Percentiles rank a stretch among this genome's conserved stretches.
Evolutionary conservation across 108 stramenopile genomes (phyloP).

Genomic region (Bacterosira constricta): DNA sequence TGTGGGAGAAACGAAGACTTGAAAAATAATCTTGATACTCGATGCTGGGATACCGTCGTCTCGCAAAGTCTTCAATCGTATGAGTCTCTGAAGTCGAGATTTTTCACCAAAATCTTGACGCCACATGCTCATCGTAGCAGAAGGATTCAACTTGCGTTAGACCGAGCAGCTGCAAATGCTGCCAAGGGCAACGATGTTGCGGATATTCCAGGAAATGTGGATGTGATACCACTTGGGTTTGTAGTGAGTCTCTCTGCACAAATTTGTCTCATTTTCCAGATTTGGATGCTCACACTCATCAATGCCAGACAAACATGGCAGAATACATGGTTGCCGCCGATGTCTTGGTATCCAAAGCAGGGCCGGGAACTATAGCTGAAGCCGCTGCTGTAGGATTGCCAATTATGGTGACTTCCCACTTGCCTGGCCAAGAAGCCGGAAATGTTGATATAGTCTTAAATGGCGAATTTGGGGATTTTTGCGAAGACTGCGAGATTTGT

Average conservation of each 20-base stretch:
- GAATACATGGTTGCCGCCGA: constrained; percentile 97
- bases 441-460: constrained; percentile 86
- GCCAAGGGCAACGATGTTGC: constrained; percentile 42
- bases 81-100: constrained; percentile 31
- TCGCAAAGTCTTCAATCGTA: constrained; percentile 46
- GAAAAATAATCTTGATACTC: constrained; percentile 58
- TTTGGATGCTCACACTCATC: too few relatives aligned
- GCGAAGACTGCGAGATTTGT: constrained; percentile 61
- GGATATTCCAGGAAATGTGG: constrained; percentile 62
- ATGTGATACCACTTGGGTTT: constrained; percentile 88
- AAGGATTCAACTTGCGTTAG: constrained; percentile 41
- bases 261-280: too few relatives aligned
- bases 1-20: constrained; percentile 93
- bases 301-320: constrained; percentile 90
- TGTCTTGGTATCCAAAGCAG: constrained; percentile 93
- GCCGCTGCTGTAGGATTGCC: constrained; percentile 91
- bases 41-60: constrained; percentile 69
- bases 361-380: constrained; percentile 98
- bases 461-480: constrained; percentile 74
- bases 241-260: too few relatives aligned
- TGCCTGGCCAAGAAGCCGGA: constrained; percentile 89
- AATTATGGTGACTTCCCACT: constrained; percentile 87
- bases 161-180: constrained; percentile 34
- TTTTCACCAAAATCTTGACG: constrained; percentile 18
- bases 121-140: constrained; percentile 39